Conservation (phyloP, 1,284 basidiomycete species). For the Phaffia rhodozyma region DNA sequence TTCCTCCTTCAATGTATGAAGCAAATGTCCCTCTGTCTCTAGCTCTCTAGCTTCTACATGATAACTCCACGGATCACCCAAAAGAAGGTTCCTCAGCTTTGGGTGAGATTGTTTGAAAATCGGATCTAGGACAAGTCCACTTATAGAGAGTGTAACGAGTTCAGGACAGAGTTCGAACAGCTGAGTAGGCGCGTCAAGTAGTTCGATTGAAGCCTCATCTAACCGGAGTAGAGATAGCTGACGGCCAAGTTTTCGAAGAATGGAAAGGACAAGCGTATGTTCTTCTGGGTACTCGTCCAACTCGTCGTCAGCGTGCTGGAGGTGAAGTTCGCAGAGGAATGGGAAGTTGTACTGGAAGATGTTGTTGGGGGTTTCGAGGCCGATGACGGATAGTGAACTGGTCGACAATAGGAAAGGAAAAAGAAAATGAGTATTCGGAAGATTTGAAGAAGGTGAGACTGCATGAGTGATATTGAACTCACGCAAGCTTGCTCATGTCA, state of each 20-base stretch:
- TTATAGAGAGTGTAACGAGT: constrained; percentile 8
- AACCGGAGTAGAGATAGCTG: constrained; percentile 8
- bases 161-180: constrained; percentile 10
- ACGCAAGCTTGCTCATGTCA: background rate
- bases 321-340: constrained; percentile 6
- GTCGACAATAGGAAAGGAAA: too few relatives aligned
- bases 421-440: background rate
- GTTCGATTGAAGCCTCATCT: constrained; percentile 10
- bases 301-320: constrained; percentile 34
- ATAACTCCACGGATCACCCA: constrained; percentile 13
- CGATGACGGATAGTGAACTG: too few relatives aligned
- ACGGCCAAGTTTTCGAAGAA: constrained; percentile 1
- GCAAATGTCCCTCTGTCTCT: too few relatives aligned
- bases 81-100: background rate
- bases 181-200: constrained; percentile 6
- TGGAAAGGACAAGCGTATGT: constrained; percentile 51
- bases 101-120: background rate
- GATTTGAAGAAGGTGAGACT: background rate
- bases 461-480: too few relatives aligned
- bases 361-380: too few relatives aligned
- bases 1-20: constrained; percentile 3
- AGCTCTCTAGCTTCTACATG: background rate
- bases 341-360: too few relatives aligned
- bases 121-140: constrained; percentile 1
- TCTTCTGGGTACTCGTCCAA: constrained; percentile 76